Evolutionary conservation across 2,329 filamentous ascomycete genomes (phyloP).

Genomic region (Madurella fahalii): DNA sequence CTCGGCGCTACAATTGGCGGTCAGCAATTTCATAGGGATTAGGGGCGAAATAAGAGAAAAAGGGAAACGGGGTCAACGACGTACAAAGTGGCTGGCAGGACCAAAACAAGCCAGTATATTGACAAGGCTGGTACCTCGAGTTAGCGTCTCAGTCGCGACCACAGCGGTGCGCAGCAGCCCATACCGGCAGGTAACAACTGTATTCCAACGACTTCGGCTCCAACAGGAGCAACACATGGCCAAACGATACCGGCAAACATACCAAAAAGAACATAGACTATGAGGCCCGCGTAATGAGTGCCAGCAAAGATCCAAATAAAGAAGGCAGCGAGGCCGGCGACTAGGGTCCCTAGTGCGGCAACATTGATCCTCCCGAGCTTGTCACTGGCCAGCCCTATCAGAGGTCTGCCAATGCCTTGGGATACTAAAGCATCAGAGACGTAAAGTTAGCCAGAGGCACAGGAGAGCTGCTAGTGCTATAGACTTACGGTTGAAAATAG

Average conservation of each 20-base stretch:
- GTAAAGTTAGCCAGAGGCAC: constrained; percentile 1
- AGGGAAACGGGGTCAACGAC: background rate
- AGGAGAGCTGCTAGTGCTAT: background rate
- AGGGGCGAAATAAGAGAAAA: background rate
- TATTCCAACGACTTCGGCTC: constrained; percentile 70
- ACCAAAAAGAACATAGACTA: constrained; percentile 68
- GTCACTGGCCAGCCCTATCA: constrained; percentile 71
- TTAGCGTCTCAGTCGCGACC: background rate
- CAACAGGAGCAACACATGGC: constrained; percentile 61
- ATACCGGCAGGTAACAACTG: constrained; percentile 60
- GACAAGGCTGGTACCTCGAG: constrained; percentile 45
- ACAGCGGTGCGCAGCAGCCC: constrained; percentile 9
- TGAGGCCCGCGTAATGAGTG: constrained; percentile 58
- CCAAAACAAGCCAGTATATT: constrained; percentile 67
- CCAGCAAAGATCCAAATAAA: constrained; percentile 70
- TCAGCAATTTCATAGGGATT: background rate
- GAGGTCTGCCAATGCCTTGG: constrained; percentile 63
- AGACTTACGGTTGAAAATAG: constrained; percentile 61
- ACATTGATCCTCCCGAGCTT: constrained; percentile 69
- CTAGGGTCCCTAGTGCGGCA: constrained; percentile 59
- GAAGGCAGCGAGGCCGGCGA: constrained; percentile 61
- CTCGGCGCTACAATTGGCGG: constrained; percentile 39
- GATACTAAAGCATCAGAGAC: constrained; percentile 38
- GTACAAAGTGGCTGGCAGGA: constrained; percentile 63
- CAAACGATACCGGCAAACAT: constrained; percentile 68